Base-by-base conservation (phyloP, 106 monocot genomes). In the Alisma plantagoaquatica region DNA sequence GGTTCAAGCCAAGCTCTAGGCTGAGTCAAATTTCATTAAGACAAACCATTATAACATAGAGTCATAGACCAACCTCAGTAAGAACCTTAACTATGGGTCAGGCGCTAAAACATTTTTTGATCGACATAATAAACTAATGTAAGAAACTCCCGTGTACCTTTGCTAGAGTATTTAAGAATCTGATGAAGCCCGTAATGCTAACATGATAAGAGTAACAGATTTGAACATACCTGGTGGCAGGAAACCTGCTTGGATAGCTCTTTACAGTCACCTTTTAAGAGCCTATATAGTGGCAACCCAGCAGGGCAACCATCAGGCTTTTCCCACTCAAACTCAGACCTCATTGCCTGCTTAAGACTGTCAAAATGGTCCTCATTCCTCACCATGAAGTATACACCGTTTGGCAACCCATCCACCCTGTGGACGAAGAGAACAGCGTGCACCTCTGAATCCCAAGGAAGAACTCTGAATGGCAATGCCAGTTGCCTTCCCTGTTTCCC, bases 151-250 rank as follows among this genome's bases (percentile, higher is more conserved):
- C n/a, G n/a, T n/a, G n/a, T n/a, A n/a, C n/a, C n/a, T n/a, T n/a
- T n/a, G n/a, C n/a, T n/a, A n/a, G n/a, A n/a, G n/a, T n/a, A n/a
- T n/a, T n/a, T n/a, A n/a, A n/a, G n/a, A n/a, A n/a, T n/a, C n/a
- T n/a, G n/a, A n/a, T n/a, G n/a, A n/a, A n/a, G n/a, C n/a, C n/a
- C n/a, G n/a, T n/a, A n/a, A n/a, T n/a, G n/a, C n/a, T n/a, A n/a
- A n/a, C n/a, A n/a, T n/a, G n/a, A n/a, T n/a, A n/a, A n/a, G n/a
- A n/a, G n/a, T n/a, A n/a, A n/a, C n/a, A n/a, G n/a, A n/a, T n/a
- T n/a, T n/a, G n/a, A n/a, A n/a, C n/a, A n/a, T 73, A 98, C 98
- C 90, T 98, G 98, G 72, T 77, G 81, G 63, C 98, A 98, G 0
- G 98, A 98, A 2, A 90, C 64, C 33, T 71, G 66, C 67, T 76